phyloP scores from a whole-genome alignment of 1,139 yeast genomes.

The Hansenula sp. region DNA sequence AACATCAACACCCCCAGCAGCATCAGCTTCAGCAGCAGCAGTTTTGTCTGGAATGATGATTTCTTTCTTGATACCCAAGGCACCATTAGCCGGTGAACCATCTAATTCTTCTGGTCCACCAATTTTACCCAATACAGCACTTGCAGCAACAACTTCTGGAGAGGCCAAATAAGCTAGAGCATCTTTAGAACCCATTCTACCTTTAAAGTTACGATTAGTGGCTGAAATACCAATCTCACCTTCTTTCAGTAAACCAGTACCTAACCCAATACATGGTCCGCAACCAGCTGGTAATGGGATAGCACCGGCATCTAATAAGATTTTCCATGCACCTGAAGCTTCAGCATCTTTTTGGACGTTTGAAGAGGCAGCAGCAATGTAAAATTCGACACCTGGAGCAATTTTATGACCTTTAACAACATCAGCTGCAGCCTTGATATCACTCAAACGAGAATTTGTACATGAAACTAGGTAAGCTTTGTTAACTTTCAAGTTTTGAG shows the following conservation, averaged over 20 bases:
- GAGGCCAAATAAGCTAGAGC: slow-evolving; percentile 95
- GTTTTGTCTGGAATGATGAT: slow-evolving; percentile 42
- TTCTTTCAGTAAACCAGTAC: slow-evolving; percentile 86
- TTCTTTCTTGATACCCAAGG: slow-evolving; percentile 31
- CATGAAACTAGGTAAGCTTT: slow-evolving; percentile 98
- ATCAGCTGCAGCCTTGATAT: slow-evolving; percentile 91
- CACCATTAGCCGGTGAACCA: slow-evolving; percentile 36
- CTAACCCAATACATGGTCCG: slow-evolving; percentile 98
- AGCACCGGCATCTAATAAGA: slow-evolving; percentile 87
- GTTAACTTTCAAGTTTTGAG: slow-evolving; percentile 71
- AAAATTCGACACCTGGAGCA: slow-evolving; percentile 87
- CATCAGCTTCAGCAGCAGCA: slow-evolving; percentile 29
- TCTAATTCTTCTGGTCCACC: slow-evolving; percentile 86
- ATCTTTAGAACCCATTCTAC: slow-evolving; percentile 97
- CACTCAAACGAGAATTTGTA: slow-evolving; percentile 91
- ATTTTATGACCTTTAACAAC: slow-evolving; percentile 77
- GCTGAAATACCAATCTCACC: slow-evolving; percentile 99
- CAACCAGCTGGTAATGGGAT: slow-evolving; percentile 97
- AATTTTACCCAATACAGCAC: slow-evolving; percentile 89
- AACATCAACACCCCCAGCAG: slow-evolving; percentile 56
- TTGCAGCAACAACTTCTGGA: slow-evolving; percentile 98
- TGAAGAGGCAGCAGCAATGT: slow-evolving; percentile 96
- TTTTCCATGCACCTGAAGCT: slow-evolving; percentile 87
- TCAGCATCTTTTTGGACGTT: slow-evolving; percentile 92
- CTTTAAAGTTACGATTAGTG: slow-evolving; percentile 96